Percentiles rank a stretch among this genome's conserved stretches.
phyloP scores from a whole-genome alignment of 1,284 basidiomycete species.

The Puccinia novopanici region DNA sequence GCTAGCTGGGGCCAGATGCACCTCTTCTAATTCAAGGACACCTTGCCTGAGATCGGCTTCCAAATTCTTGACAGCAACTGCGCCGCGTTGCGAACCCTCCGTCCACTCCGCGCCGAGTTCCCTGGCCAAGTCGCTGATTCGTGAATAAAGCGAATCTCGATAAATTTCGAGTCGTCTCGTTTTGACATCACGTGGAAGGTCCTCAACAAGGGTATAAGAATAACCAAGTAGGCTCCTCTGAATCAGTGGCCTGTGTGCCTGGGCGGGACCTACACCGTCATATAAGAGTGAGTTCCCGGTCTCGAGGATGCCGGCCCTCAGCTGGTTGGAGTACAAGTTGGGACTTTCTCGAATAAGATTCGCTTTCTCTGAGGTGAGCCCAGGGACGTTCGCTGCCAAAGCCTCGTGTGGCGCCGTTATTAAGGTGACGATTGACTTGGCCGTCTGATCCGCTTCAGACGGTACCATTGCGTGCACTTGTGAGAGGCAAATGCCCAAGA shows the following conservation, averaged over 20 bases:
- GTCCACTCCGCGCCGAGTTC: background rate
- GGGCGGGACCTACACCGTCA: background rate
- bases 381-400: background rate
- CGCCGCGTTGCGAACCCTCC: background rate
- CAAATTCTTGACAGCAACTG: background rate
- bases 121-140: background rate
- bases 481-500: slow-evolving; percentile 18
- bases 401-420: background rate
- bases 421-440: background rate
- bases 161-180: background rate
- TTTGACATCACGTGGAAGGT: background rate
- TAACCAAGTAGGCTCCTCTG: background rate
- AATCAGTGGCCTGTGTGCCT: background rate
- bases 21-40: background rate
- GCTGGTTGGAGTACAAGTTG: background rate
- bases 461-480: background rate
- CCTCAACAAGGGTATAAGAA: background rate
- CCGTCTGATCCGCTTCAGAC: background rate
- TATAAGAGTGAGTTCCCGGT: background rate
- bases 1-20: background rate
- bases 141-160: background rate
- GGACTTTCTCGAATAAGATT: background rate
- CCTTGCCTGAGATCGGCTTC: background rate
- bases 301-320: background rate
- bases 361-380: background rate